phyloP scores from a whole-genome alignment of 495 filamentous ascomycete genomes.

The Neurospora terricola region DNA sequence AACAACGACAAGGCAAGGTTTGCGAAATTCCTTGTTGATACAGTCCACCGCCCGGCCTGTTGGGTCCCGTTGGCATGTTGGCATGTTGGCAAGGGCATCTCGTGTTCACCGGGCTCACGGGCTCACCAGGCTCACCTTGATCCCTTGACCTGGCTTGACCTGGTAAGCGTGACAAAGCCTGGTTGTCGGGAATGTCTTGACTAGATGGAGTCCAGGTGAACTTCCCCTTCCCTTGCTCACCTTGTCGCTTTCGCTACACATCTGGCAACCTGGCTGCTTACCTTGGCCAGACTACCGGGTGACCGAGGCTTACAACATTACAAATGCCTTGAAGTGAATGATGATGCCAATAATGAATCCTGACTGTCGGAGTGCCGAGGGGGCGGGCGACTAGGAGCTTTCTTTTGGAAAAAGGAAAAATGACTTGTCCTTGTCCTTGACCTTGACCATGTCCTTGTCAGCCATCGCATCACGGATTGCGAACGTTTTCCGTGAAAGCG shows the following conservation, averaged over 20 bases:
- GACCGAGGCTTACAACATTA: neutral
- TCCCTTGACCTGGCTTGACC: neutral
- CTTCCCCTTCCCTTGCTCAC: neutral
- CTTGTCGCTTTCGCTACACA: neutral
- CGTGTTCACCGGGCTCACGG: neutral
- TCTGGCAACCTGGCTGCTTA: neutral
- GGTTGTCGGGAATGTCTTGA: neutral
- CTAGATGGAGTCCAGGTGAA: neutral
- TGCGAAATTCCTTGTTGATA: neutral
- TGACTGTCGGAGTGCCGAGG: neutral
- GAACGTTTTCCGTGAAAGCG: neutral
- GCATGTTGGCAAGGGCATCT: neutral
- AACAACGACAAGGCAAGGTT: neutral
- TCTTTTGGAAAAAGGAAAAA: neutral
- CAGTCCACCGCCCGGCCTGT: neutral
- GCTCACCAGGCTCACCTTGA: neutral
- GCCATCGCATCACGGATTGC: neutral
- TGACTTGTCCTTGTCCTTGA: neutral
- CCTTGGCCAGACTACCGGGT: neutral
- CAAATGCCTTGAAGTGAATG: neutral
- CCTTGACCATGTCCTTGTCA: neutral
- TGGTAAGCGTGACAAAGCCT: neutral
- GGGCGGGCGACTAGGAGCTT: neutral
- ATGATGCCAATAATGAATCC: neutral
- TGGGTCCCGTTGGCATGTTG: neutral